These are phyloP conservation scores for Globisporangium cylindrosporum DNA, from an alignment of 352 stramenopile species.

Conservation along the genomic window DNA sequence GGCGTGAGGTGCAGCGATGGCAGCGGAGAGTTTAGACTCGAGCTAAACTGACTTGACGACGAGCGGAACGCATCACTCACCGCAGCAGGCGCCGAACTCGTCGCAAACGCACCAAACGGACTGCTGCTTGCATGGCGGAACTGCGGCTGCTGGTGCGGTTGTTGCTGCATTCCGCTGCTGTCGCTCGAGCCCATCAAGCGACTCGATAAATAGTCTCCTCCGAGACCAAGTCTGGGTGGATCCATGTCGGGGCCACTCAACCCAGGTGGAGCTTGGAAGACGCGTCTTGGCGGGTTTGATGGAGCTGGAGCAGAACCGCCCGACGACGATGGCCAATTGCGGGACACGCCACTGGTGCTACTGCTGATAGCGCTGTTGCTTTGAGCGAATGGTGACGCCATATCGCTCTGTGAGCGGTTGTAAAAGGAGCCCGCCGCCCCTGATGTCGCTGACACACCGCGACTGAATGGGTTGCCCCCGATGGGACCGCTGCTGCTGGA, in stretches of 20 bases:
- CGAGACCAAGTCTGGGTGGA: constrained; percentile 7
- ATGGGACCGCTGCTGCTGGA: not conserved
- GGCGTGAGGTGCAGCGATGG: constrained; percentile 25
- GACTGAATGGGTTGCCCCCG: constrained; percentile 26
- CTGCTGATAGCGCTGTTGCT: not conserved
- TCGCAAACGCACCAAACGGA: constrained; percentile 7
- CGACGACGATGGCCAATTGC: constrained; percentile 21
- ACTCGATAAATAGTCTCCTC: constrained; percentile 4
- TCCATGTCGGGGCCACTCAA: constrained; percentile 24
- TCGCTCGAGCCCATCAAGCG: constrained; percentile 1
- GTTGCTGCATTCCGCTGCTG: constrained; percentile 1
- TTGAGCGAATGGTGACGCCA: constrained; percentile 18
- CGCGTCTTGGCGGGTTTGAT: constrained; percentile 30
- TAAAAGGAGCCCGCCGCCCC: constrained; percentile 6
- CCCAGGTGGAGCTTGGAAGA: constrained; percentile 46
- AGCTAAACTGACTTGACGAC: constrained; percentile 22
- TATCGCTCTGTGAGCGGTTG: not conserved
- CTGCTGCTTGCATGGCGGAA: not conserved
- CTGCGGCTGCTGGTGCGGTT: not conserved
- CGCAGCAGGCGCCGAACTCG: not conserved
- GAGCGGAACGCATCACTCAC: constrained; percentile 18
- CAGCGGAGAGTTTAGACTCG: constrained; percentile 26
- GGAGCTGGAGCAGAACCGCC: constrained; percentile 13
- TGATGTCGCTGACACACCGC: constrained; percentile 5
- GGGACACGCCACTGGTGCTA: not conserved